Evolutionary conservation across 192 early-diverging fungal species (phyloP).

Genomic region (Entophlyctis luteolus): DNA sequence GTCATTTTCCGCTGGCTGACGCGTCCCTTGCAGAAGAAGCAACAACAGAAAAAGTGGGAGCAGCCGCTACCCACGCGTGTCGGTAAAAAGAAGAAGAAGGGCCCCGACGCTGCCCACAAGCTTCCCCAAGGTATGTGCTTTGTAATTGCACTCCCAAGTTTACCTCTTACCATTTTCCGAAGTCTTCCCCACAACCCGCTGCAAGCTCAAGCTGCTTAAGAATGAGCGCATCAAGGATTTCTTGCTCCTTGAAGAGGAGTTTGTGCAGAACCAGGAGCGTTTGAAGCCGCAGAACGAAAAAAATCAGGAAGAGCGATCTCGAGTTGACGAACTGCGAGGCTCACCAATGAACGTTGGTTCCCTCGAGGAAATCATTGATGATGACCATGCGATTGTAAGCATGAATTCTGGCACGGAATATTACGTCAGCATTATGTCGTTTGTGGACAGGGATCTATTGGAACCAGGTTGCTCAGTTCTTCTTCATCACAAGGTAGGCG

Average conservation of each 20-base stretch:
- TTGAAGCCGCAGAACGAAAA: constrained; percentile 97
- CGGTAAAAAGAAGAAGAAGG: constrained; percentile 95
- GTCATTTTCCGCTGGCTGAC: background rate
- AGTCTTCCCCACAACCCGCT: constrained; percentile 97
- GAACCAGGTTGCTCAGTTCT: constrained; percentile 96
- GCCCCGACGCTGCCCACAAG: constrained; percentile 86
- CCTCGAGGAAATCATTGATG: constrained; percentile 98
- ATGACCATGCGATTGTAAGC: constrained; percentile 98
- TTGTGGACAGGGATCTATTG: constrained; percentile 97
- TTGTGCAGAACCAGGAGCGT: constrained; percentile 97
- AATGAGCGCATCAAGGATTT: constrained; percentile 99
- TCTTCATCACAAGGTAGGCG: constrained; percentile 64
- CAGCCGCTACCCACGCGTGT: constrained; percentile 97
- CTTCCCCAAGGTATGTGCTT: constrained; percentile 76
- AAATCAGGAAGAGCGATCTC: constrained; percentile 83
- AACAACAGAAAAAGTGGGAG: constrained; percentile 89
- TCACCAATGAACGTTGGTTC: constrained; percentile 95
- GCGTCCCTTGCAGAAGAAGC: constrained; percentile 58
- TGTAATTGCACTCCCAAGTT: background rate
- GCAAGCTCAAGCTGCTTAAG: constrained; percentile 95
- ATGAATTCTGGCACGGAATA: constrained; percentile 88
- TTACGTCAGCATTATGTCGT: constrained; percentile 96
- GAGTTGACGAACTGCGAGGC: constrained; percentile 93
- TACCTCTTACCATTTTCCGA: background rate
- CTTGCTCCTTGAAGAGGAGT: constrained; percentile 97